phyloP scores from a whole-genome alignment of 805 yeast genomes.

The Cyberlindnera saturnus region DNA sequence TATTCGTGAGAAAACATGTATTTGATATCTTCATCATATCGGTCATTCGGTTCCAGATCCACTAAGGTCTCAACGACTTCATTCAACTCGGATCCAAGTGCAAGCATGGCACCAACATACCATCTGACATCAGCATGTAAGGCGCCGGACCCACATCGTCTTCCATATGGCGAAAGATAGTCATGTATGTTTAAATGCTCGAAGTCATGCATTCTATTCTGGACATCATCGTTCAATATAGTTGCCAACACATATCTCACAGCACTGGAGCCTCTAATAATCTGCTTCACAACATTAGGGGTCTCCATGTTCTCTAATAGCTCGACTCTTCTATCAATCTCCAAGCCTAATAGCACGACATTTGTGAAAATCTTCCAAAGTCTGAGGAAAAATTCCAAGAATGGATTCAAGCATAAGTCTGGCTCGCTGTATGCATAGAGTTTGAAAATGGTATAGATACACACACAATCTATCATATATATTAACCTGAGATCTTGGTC shows the following conservation, averaged over 20 bases:
- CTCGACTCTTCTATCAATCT: slow-evolving; percentile 49
- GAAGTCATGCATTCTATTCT: slow-evolving; percentile 45
- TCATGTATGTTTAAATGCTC: slow-evolving; percentile 51
- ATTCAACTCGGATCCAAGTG: slow-evolving; percentile 39
- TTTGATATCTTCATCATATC: slow-evolving; percentile 61
- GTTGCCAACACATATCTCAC: slow-evolving; percentile 57
- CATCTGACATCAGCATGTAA: slow-evolving; percentile 52
- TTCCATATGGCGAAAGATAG: slow-evolving; percentile 62
- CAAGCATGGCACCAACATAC: slow-evolving; percentile 49
- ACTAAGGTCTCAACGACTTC: slow-evolving; percentile 49
- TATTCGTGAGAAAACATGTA: slow-evolving; percentile 56
- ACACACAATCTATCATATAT: slow-evolving; percentile 38
- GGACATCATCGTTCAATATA: slow-evolving; percentile 45
- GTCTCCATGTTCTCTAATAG: slow-evolving; percentile 25
- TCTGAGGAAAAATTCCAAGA: slow-evolving; percentile 47
- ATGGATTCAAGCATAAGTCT: slow-evolving; percentile 54
- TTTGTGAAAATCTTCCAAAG: slow-evolving; percentile 65
- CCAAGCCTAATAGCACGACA: slow-evolving; percentile 53
- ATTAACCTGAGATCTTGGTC: slow-evolving; percentile 37
- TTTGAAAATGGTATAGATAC: slow-evolving; percentile 39
- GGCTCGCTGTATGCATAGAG: slow-evolving; percentile 29
- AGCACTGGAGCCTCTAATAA: slow-evolving; percentile 58
- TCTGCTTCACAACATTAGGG: slow-evolving; percentile 42
- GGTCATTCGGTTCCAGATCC: slow-evolving; percentile 53
- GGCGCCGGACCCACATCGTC: slow-evolving; percentile 56